phyloP scores from a whole-genome alignment of 257 asterid genomes.

The Perilla frutescens region DNA sequence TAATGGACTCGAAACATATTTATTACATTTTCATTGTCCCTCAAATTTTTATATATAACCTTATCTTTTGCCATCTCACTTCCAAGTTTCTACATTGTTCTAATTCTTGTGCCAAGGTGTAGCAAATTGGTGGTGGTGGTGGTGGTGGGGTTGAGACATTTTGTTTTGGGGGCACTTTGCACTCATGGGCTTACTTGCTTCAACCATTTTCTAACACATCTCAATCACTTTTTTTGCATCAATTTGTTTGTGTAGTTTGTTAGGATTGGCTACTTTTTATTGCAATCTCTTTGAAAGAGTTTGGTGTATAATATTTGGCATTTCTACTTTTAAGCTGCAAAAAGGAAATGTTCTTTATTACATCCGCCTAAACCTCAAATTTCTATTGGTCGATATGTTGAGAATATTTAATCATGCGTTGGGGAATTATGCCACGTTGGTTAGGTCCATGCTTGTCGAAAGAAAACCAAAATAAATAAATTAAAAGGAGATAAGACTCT shows the following conservation, averaged over 20 bases:
- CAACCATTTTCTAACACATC: conserved; percentile 48
- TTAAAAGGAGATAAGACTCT: not conserved
- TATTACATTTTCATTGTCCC: conserved; percentile 24
- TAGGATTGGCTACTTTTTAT: conserved; percentile 41
- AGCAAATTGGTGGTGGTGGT: conserved; percentile 30
- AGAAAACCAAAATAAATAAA: not conserved
- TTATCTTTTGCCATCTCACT: conserved; percentile 40
- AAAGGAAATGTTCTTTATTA: conserved; percentile 14
- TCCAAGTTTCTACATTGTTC: conserved; percentile 39
- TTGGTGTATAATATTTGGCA: conserved; percentile 32
- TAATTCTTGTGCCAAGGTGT: conserved; percentile 36
- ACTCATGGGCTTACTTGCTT: conserved; percentile 36
- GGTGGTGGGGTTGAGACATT: conserved; percentile 29
- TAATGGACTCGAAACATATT: conserved; percentile 38
- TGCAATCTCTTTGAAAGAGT: conserved; percentile 34
- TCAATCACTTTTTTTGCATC: conserved; percentile 33
- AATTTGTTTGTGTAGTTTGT: conserved; percentile 34
- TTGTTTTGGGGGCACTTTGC: conserved; percentile 45
- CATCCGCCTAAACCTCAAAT: conserved; percentile 16
- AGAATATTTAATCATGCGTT: conserved; percentile 4
- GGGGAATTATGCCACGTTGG: conserved; percentile 31
- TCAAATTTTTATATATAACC: conserved; percentile 28
- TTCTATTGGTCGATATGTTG: conserved; percentile 37
- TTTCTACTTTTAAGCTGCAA: conserved; percentile 13
- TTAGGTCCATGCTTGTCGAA: conserved; percentile 1